Evolutionary conservation across 2,329 filamentous ascomycete species (phyloP), one percentile per base, ranked within the genome.

Genomic region (Botryotinia narcissicola): DNA sequence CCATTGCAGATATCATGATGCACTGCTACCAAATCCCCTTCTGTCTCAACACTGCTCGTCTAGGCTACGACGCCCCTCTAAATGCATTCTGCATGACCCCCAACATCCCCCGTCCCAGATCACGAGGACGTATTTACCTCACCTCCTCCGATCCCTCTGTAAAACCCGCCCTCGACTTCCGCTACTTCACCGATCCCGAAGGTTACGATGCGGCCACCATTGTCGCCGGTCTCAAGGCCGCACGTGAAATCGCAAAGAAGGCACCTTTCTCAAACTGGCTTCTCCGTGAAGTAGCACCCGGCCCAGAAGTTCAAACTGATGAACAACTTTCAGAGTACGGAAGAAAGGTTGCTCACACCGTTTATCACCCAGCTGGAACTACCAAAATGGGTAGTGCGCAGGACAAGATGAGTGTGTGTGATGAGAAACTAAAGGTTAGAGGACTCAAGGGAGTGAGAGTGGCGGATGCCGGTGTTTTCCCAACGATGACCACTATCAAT

Each of bases 1-100:
- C 92, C 75, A 91, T 93, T 72, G 92, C 92, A 76, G 94, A 97
- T 80, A 84, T 97, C 80, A 97, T 97, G 94, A 96, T 96, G 92
- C 94, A 97, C 85, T 97, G 94, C 88, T 97, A 97, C 86, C 94
- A 97, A 84, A 97, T 97, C 78, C 94, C 94, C 71, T 97, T 97
- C 84, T 93, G 91, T 75, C 89, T 94, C 78, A 97, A 97, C 87
- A 97, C 94, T 1, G 85, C 87, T 72, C 90, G 93, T 59, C 87
- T 97, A 18, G 94, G 94, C 77, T 97, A 90, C 80, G 79, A 80
- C 42, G 78, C 77, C 2, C 82, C 83, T 5, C 81, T 84, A 73
- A 86, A 90, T 76, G 83, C 89, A 69, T 86, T 87, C 22, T 83
- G 87, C 74, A 86, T 87, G 76, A 85, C 86, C 0, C 86, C 85